phyloP scores from a whole-genome alignment of 345 rosid genomes.

The Hibiscus tridactylites region DNA sequence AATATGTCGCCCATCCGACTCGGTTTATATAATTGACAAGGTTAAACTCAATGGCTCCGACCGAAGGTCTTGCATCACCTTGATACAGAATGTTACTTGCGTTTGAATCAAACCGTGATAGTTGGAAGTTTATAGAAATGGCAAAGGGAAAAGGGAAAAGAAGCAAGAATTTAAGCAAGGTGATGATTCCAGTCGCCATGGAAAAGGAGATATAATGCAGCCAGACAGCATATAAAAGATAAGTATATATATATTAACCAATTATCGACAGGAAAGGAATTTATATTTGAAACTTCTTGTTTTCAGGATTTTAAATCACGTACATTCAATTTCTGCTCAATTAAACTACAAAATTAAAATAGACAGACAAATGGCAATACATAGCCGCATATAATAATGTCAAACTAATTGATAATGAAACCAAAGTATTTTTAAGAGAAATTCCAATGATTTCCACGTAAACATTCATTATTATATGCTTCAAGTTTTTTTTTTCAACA shows the following conservation, averaged over 20 bases:
- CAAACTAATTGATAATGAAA: no score
- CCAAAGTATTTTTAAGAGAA: no score
- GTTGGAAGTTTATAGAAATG: conserved; percentile 19
- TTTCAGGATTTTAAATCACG: background rate
- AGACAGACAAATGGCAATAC: no score
- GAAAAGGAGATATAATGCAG: background rate
- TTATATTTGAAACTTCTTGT: background rate
- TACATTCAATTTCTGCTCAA: no score
- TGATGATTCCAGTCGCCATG: background rate
- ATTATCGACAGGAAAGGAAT: background rate
- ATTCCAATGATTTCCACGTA: no score
- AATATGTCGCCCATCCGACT: conserved; percentile 29
- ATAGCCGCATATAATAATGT: no score
- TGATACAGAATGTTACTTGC: conserved; percentile 17
- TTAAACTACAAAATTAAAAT: no score
- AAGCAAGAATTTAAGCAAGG: background rate
- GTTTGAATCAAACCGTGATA: conserved; percentile 13
- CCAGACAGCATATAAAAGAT: background rate
- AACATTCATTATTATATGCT: no score
- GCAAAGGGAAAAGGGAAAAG: background rate
- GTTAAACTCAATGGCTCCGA: conserved; percentile 28
- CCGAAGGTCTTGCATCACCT: conserved; percentile 26
- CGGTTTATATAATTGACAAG: conserved; percentile 8
- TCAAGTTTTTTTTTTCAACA: no score
- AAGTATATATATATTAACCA: background rate